phyloP scores from a whole-genome alignment of 2,329 filamentous ascomycete species.

The Penicillium sp. region DNA sequence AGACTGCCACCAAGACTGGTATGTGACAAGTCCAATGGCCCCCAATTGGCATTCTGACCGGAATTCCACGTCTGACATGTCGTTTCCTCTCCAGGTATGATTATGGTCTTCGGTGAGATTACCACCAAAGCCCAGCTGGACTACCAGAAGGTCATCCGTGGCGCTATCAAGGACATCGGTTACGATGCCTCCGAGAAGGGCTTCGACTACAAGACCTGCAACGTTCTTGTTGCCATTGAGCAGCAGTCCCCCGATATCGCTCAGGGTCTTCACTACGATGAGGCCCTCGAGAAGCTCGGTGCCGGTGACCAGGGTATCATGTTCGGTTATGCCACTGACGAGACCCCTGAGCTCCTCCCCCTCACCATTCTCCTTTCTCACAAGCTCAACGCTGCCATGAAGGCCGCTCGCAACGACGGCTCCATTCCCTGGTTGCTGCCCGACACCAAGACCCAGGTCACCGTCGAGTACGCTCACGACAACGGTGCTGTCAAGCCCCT shows the following conservation, averaged over 20 bases:
- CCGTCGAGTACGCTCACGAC: constrained; percentile 97
- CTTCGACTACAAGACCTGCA: constrained; percentile 99
- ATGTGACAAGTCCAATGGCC: constrained; percentile 34
- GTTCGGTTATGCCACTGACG: constrained; percentile 99
- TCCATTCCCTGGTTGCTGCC: constrained; percentile 90
- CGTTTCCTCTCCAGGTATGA: constrained; percentile 58
- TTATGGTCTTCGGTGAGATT: constrained; percentile 99
- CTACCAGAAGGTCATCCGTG: constrained; percentile 97
- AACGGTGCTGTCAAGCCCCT: constrained; percentile 84
- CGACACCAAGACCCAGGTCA: constrained; percentile 99
- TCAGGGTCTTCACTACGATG: constrained; percentile 97
- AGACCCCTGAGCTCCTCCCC: constrained; percentile 96
- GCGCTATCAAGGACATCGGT: constrained; percentile 95
- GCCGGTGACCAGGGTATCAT: constrained; percentile 99
- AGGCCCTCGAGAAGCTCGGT: constrained; percentile 95
- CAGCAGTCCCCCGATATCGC: constrained; percentile 98
- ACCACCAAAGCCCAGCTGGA: constrained; percentile 93
- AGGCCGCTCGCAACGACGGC: constrained; percentile 81
- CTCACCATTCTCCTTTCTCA: constrained; percentile 92
- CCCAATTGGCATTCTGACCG: constrained; percentile 6
- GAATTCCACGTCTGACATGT: constrained; percentile 14
- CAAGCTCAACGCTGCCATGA: constrained; percentile 97
- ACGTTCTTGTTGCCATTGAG: constrained; percentile 98
- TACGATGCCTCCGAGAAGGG: constrained; percentile 97
- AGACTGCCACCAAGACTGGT: constrained; percentile 99